These are phyloP conservation scores for Fraxinus baroniana DNA, from an alignment of 305 asterid genomes.

Conservation along the genomic window DNA sequence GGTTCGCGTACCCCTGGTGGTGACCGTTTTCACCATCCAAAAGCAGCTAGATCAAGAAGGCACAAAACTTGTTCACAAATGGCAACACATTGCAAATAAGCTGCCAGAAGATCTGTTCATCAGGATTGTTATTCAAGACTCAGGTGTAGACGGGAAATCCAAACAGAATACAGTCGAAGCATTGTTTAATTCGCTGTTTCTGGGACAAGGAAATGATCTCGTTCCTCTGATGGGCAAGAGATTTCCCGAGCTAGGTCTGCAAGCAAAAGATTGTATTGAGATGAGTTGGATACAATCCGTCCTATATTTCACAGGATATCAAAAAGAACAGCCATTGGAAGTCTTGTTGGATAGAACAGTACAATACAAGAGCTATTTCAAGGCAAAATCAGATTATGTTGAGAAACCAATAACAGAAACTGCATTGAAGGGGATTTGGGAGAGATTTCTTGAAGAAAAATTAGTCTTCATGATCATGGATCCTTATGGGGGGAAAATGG, in stretches of 20 bases:
- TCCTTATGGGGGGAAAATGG: slow-evolving; percentile 56
- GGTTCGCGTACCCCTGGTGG: slow-evolving; percentile 30
- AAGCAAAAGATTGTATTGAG: slow-evolving; percentile 29
- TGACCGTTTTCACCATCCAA: slow-evolving; percentile 32
- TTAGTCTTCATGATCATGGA: slow-evolving; percentile 34
- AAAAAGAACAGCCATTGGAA: slow-evolving; percentile 18
- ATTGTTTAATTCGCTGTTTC: slow-evolving; percentile 34
- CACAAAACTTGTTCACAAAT: slow-evolving; percentile 21
- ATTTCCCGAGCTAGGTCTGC: slow-evolving; percentile 40
- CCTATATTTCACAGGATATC: slow-evolving; percentile 27
- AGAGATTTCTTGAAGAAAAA: slow-evolving; percentile 28
- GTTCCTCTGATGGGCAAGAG: slow-evolving; percentile 29
- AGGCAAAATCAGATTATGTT: slow-evolving; percentile 49
- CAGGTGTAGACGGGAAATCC: background rate
- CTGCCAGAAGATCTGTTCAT: slow-evolving; percentile 36
- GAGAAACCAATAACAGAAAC: slow-evolving; percentile 27
- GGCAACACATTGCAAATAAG: slow-evolving; percentile 32
- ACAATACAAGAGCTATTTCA: slow-evolving; percentile 32
- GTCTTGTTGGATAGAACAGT: slow-evolving; percentile 31
- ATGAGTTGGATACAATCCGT: slow-evolving; percentile 50
- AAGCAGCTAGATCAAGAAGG: slow-evolving; percentile 19
- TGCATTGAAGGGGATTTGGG: slow-evolving; percentile 27
- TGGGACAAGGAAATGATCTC: slow-evolving; percentile 28
- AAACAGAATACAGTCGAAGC: slow-evolving; percentile 9
- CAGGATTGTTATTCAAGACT: slow-evolving; percentile 33